Conservation (phyloP, 208 protist species). For the Leishmania turanica region DNA sequence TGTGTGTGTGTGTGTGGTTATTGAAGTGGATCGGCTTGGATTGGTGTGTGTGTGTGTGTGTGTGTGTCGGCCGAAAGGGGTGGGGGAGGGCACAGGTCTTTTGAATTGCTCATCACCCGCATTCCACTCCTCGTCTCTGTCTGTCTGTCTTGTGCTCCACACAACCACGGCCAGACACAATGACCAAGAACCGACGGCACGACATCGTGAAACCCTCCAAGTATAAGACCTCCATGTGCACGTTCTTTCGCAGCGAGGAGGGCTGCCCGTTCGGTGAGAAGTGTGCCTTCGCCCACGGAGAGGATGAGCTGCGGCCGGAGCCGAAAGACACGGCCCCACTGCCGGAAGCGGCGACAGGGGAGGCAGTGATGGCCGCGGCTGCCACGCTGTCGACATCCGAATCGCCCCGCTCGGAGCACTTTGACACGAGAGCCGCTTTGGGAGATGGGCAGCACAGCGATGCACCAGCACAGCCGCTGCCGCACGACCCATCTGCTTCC, state of each 20-base stretch:
- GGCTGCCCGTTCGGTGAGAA: slow-evolving; percentile 76
- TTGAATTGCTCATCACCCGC: background rate
- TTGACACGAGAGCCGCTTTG: background rate
- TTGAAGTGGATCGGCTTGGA: background rate
- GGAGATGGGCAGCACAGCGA: background rate
- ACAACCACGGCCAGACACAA: slow-evolving; percentile 1
- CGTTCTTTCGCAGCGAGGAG: slow-evolving; percentile 55
- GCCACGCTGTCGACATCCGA: slow-evolving; percentile 8
- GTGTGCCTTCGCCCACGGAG: slow-evolving; percentile 85
- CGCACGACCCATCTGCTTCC: background rate
- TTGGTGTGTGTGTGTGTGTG: background rate
- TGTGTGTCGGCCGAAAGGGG: background rate
- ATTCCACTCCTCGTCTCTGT: background rate
- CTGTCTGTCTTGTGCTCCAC: background rate
- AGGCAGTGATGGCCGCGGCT: background rate
- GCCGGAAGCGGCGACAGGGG: slow-evolving; percentile 1
- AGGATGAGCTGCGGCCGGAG: slow-evolving; percentile 66
- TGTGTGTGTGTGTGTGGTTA: background rate
- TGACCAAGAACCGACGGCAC: slow-evolving; percentile 65
- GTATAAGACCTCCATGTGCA: slow-evolving; percentile 87
- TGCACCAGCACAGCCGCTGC: background rate
- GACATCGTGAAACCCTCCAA: slow-evolving; percentile 88
- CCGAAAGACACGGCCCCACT: slow-evolving; percentile 11
- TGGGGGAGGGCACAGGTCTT: background rate
- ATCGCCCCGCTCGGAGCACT: slow-evolving; percentile 8